These are phyloP conservation scores for Leishmania mexicana DNA, from an alignment of 208 protist species.

Conservation along the genomic window DNA sequence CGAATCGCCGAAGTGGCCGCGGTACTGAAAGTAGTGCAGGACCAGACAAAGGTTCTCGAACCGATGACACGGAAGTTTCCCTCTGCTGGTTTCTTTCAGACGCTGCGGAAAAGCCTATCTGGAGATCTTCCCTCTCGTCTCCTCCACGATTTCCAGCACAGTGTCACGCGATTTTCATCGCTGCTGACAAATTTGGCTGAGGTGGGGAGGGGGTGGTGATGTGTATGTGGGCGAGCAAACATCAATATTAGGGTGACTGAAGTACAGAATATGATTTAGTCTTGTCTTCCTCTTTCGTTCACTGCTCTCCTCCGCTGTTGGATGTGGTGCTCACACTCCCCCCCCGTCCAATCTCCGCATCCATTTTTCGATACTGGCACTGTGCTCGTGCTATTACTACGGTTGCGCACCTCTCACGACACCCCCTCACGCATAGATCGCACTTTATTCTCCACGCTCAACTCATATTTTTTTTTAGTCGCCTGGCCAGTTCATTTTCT, in stretches of 20 bases:
- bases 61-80: too few species aligned
- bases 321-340: not conserved
- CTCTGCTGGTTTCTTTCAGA: not conserved
- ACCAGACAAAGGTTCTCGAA: not conserved
- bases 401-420: not conserved
- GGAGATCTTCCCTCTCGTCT: not conserved
- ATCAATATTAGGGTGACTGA: not conserved
- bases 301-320: not conserved
- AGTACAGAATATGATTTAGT: not conserved
- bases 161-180: not conserved
- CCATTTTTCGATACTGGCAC: not conserved
- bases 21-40: not conserved
- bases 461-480: not conserved
- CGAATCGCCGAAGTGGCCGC: not conserved
- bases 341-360: not conserved
- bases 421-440: not conserved
- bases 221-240: not conserved
- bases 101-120: not conserved
- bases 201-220: not conserved
- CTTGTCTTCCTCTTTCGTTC: not conserved
- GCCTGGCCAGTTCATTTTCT: conserved; percentile 2
- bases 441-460: not conserved
- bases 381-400: not conserved
- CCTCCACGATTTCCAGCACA: not conserved
- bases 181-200: not conserved